A percentile compares a stretch with the other conserved stretches of the same genome.
phyloP scores from a whole-genome alignment of 2,329 filamentous ascomycete genomes.

The Mycogone perniciosa region DNA sequence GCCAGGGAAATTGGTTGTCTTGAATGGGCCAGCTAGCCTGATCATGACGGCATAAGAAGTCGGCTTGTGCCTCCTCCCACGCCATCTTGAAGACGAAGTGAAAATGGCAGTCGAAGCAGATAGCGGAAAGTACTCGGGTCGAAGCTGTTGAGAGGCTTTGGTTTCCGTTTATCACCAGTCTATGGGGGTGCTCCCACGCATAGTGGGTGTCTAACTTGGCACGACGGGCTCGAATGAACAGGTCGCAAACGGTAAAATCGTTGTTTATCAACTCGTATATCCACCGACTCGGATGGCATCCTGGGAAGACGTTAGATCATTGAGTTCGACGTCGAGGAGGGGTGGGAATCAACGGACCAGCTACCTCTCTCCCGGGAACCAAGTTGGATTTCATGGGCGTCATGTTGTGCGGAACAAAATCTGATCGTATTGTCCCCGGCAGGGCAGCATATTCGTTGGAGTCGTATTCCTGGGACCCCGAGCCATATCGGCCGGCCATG shows the following conservation, averaged over 20 bases:
- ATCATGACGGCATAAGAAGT: slow-evolving; percentile 25
- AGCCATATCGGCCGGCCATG: slow-evolving; percentile 25
- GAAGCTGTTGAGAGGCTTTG: slow-evolving; percentile 27
- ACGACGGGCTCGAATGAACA: slow-evolving; percentile 29
- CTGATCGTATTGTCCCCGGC: slow-evolving; percentile 25
- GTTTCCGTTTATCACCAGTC: slow-evolving; percentile 34
- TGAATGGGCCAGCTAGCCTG: slow-evolving; percentile 30
- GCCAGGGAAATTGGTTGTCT: slow-evolving; percentile 32
- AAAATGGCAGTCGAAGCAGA: slow-evolving; percentile 36
- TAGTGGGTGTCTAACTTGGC: slow-evolving; percentile 25
- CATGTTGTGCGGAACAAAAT: slow-evolving; percentile 26
- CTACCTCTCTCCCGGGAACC: slow-evolving; percentile 18
- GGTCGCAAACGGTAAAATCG: slow-evolving; percentile 29
- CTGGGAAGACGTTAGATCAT: slow-evolving; percentile 19
- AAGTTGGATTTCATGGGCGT: slow-evolving; percentile 28
- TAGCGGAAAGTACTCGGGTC: slow-evolving; percentile 27
- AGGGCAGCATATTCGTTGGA: slow-evolving; percentile 25
- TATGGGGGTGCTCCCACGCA: slow-evolving; percentile 31
- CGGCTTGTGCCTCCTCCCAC: slow-evolving; percentile 25
- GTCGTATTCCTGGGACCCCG: slow-evolving; percentile 24
- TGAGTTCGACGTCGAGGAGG: background rate
- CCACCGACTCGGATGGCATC: slow-evolving; percentile 36
- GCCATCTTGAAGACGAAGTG: slow-evolving; percentile 35
- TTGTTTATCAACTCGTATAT: slow-evolving; percentile 35
- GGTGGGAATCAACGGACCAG: slow-evolving; percentile 19